Evolutionary conservation across 495 filamentous ascomycete genomes (phyloP), one percentile per base, ranked within the genome.

Genomic region (Neurospora hispaniola): DNA sequence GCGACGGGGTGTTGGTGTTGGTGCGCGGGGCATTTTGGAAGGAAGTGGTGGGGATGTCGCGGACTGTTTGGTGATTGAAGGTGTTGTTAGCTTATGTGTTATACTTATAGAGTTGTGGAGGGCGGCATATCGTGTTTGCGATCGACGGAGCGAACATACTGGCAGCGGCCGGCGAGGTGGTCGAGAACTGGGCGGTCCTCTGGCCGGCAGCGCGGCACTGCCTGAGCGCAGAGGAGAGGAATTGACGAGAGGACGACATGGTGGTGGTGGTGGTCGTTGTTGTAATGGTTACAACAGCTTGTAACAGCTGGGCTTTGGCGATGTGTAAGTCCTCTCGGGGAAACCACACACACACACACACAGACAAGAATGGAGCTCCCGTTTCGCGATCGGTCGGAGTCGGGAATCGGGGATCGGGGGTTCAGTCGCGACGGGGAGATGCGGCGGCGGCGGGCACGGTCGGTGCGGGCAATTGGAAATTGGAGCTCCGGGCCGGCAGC

Each of bases 161-260:
- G 71, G 73, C 38, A 27, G 73, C 69, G 8, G 72, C 69, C 39
- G 48, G 23, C 10, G 69, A 35, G 42, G 44, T 71, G n/a, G 75
- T 78, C 46, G 72, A 76, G 73, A 75, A 69, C 31, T 72, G 71
- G 35, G 38, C 38, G 46, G 70, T 20, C 4, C 70, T 70, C n/a
- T 41, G 44, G 70, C 70, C 41, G 70, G 54, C 43, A 18, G 73
- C 4, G 43, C 66, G 73, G 62, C 31, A 72, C 35, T 72, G 73
- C 54, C 71, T 71, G 5, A 72, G 70, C 70, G 73, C 73, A 42
- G 70, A 69, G 23, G 73, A 72, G 35, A 72, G 42, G 70, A 71
- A 74, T 72, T 73, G 72, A 44, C 72, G 68, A 31, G 62, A 70
- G 12, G 69, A 73, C 69, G 68, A 71, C 71, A 73, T 73, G 71